Base-by-base conservation (phyloP, 495 filamentous ascomycete species). In the Xylaria longipes region DNA sequence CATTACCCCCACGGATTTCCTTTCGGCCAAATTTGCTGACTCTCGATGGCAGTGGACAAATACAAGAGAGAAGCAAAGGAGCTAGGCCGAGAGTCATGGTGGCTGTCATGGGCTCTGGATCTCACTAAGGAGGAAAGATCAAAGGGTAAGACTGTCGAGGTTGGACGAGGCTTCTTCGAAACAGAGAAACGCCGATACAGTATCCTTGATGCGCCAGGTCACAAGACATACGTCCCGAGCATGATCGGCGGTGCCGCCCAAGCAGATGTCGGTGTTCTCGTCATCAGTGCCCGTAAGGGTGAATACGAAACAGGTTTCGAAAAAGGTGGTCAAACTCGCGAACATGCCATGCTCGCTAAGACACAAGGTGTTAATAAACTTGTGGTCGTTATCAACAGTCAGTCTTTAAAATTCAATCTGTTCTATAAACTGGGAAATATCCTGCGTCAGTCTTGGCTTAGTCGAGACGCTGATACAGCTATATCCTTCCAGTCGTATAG, bases 281-380 rank as follows among this genome's bases (percentile, higher is more conserved):
- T 99, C 77, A 98, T 99, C 79, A 95, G 92, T 70, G 94, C 96
- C 1, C 93, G 96, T 69, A 99, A 97, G 85, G 96, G 96, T 80
- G 97, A 99, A 83, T 99, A 99, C 79, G 96, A 99, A 84, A 98
- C 96, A 46, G 96, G 96, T n/a, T 99, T 99, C 80, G 96, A 98
- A 79, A 97, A 97, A 83, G 96, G 96, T 65, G 96, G 97, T 20
- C 96, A 99, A 80, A 99, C 97, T 54, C 88, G 96, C 77, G 96
- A 99, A 84, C 96, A 99, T 81, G 96, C 96, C 57, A 91, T 99
- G 79, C 85, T 99, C 64, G 96, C 96, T 62, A 97, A 97, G 81
- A 99, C 97, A n/a, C 94, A 97, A 78, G 95, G 96, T 77, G 96
- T 99, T 39, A 93, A 93, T 84, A 97, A 97, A 81, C 88, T 99